Conservation (phyloP, 2,329 filamentous ascomycete genomes). For the Knoxdaviesia proteae region DNA sequence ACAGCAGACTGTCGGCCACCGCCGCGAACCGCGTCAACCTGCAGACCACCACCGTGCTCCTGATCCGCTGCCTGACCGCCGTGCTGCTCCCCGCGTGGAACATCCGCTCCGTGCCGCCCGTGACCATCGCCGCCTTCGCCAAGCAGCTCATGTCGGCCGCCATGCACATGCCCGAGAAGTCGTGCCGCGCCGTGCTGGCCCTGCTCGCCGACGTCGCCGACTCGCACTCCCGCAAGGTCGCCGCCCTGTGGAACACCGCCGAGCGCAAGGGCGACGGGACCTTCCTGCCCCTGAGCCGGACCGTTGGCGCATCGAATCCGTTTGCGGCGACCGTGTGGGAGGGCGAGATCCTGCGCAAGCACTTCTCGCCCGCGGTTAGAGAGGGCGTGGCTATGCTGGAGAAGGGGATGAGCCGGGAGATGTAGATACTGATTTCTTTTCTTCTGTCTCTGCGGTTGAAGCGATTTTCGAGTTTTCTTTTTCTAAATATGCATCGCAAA, state of each 20-base stretch:
- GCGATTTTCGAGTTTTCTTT: too few relatives aligned
- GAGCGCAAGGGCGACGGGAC: slow-evolving; percentile 80
- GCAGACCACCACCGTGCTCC: slow-evolving; percentile 79
- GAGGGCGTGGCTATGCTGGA: slow-evolving; percentile 52
- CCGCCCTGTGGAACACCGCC: slow-evolving; percentile 81
- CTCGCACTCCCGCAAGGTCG: slow-evolving; percentile 63
- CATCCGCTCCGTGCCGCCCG: slow-evolving; percentile 54
- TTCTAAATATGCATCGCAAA: too few relatives aligned
- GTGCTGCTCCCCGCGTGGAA: slow-evolving; percentile 59
- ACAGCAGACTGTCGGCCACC: slow-evolving; percentile 10
- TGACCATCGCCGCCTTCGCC: slow-evolving; percentile 74
- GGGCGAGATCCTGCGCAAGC: slow-evolving; percentile 62
- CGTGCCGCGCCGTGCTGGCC: slow-evolving; percentile 56
- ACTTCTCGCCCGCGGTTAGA: slow-evolving; percentile 73
- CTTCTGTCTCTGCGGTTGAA: too few relatives aligned
- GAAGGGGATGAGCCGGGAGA: slow-evolving; percentile 31
- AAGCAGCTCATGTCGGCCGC: slow-evolving; percentile 74
- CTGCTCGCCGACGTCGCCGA: slow-evolving; percentile 61
- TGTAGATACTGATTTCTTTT: too few relatives aligned
- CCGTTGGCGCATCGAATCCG: slow-evolving; percentile 72
- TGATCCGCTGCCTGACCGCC: slow-evolving; percentile 68
- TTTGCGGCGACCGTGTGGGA: slow-evolving; percentile 88
- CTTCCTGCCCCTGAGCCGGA: slow-evolving; percentile 52
- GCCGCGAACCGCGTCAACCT: slow-evolving; percentile 58
- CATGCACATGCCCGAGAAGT: slow-evolving; percentile 81